Conservation (phyloP, 352 stramenopile genomes). For the Saprolegnia parasitica region DNA sequence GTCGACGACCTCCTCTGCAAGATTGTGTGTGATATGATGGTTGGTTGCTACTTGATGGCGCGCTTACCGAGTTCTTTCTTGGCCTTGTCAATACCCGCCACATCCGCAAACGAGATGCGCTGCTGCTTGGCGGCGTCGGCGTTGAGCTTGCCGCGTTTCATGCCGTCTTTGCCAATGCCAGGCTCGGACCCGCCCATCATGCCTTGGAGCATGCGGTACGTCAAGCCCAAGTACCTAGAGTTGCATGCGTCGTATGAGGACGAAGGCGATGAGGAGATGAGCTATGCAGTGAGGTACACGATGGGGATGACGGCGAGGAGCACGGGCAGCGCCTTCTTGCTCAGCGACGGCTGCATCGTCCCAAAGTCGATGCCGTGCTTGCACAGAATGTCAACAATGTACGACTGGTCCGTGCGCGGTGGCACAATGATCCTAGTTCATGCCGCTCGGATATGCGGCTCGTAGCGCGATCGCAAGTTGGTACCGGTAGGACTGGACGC, state of each 20-base stretch:
- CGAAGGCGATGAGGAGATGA: slow-evolving; percentile 4
- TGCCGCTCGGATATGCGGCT: not conserved
- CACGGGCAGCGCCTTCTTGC: slow-evolving; percentile 46
- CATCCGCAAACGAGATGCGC: slow-evolving; percentile 87
- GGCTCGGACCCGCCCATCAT: slow-evolving; percentile 46
- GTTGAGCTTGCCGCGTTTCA: slow-evolving; percentile 39
- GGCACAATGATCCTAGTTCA: slow-evolving; percentile 55
- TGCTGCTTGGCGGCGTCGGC: slow-evolving; percentile 31
- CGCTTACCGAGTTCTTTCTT: slow-evolving; percentile 81
- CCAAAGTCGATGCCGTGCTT: slow-evolving; percentile 67
- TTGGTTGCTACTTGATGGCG: not conserved
- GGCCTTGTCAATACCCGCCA: slow-evolving; percentile 92
- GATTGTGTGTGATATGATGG: not conserved
- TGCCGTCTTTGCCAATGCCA: slow-evolving; percentile 63
- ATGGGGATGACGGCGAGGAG: slow-evolving; percentile 69
- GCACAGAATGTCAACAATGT: slow-evolving; percentile 59
- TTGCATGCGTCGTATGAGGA: not conserved
- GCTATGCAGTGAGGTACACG: no score
- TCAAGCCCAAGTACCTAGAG: slow-evolving; percentile 69
- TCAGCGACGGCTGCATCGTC: slow-evolving; percentile 43
- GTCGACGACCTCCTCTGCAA: slow-evolving; percentile 88
- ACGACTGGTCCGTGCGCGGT: slow-evolving; percentile 62
- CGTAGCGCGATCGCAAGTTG: no score
- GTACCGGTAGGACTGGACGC: slow-evolving; percentile 15
- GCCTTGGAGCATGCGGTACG: slow-evolving; percentile 73